A percentile compares a stretch with the other conserved stretches of the same genome.
phyloP scores from a whole-genome alignment of 495 filamentous ascomycete genomes.

The Penicillium alfredii region DNA sequence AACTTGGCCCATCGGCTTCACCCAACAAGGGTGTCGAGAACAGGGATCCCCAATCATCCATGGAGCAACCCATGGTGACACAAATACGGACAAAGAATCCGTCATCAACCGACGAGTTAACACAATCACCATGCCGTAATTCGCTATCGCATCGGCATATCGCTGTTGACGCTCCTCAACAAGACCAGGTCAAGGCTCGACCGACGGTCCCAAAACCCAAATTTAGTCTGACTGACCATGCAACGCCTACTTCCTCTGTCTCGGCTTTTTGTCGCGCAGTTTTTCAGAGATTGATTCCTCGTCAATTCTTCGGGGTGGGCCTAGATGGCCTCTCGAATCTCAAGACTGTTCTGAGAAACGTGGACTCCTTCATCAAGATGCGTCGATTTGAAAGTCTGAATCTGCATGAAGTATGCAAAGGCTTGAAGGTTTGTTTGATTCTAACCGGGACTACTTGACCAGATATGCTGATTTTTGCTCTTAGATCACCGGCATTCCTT shows the following conservation, averaged over 20 bases:
- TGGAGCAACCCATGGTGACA: slow-evolving; percentile 24
- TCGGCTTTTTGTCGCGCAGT: slow-evolving; percentile 86
- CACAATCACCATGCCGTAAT: neutral
- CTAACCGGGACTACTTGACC: neutral
- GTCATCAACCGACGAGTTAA: neutral
- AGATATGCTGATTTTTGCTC: slow-evolving; percentile 6
- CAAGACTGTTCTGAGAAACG: slow-evolving; percentile 51
- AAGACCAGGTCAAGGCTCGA: too few species aligned
- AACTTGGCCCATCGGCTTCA: slow-evolving; percentile 17
- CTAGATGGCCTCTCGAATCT: slow-evolving; percentile 51
- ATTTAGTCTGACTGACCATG: slow-evolving; percentile 56
- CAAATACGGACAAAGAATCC: slow-evolving; percentile 18
- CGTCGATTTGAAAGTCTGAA: slow-evolving; percentile 76
- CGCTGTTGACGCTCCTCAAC: neutral
- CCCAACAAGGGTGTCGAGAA: slow-evolving; percentile 3
- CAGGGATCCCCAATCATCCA: slow-evolving; percentile 11
- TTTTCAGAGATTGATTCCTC: slow-evolving; percentile 67
- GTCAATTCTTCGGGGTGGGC: slow-evolving; percentile 65
- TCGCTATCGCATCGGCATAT: neutral
- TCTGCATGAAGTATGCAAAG: slow-evolving; percentile 71
- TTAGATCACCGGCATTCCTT: slow-evolving; percentile 61
- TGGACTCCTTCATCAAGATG: slow-evolving; percentile 71
- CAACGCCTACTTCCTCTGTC: slow-evolving; percentile 62
- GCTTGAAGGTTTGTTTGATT: slow-evolving; percentile 56
- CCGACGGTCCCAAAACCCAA: slow-evolving; percentile 13